Evolutionary conservation across 1,284 basidiomycete species (phyloP).

Genomic region (Phylloboletellus chloephorus): DNA sequence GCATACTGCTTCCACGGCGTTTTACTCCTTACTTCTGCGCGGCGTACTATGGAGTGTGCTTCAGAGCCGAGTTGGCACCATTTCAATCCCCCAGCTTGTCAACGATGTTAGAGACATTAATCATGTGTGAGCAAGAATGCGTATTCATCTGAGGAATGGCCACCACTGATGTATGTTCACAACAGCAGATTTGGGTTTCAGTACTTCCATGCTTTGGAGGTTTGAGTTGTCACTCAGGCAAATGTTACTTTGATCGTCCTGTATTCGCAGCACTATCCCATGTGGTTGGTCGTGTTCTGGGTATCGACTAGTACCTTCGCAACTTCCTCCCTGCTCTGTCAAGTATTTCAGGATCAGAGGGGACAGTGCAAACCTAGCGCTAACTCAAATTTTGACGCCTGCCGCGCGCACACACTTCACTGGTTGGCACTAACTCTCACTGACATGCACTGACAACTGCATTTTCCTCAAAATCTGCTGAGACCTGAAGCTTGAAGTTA

Average conservation of each 20-base stretch:
- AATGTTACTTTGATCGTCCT: conserved; percentile 25
- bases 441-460: background rate
- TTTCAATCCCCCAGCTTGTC: conserved; percentile 5
- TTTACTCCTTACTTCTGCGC: conserved; percentile 6
- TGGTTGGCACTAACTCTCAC: too few relatives aligned
- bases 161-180: background rate
- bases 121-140: conserved; percentile 9
- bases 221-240: conserved; percentile 22
- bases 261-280: conserved; percentile 21
- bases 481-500: too few relatives aligned
- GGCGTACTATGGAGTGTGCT: conserved; percentile 15
- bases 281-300: conserved; percentile 13
- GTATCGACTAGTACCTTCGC: too few relatives aligned
- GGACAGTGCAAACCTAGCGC: too few relatives aligned
- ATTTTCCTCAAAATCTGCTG: too few relatives aligned
- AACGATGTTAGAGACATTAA: background rate
- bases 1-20: too few relatives aligned
- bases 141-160: background rate
- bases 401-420: too few relatives aligned
- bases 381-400: too few relatives aligned
- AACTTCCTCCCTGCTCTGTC: too few relatives aligned
- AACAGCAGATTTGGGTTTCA: conserved; percentile 20
- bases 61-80: conserved; percentile 16
- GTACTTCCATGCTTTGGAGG: conserved; percentile 24
- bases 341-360: too few relatives aligned